These are phyloP conservation scores for Benincasa hispida DNA, from an alignment of 306 rosid species.

Conservation along the genomic window DNA sequence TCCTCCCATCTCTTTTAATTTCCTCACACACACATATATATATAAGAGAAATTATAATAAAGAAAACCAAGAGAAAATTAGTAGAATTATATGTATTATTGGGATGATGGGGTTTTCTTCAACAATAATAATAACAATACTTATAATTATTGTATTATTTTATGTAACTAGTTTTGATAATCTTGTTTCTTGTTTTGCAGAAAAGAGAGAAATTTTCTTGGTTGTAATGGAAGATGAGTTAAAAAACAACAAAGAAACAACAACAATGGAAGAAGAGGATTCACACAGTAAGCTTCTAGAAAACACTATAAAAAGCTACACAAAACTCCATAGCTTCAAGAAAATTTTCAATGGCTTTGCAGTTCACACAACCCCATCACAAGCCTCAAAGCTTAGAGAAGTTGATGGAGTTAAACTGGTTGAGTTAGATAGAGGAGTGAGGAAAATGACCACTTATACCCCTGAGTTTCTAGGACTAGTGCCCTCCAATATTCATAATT, in stretches of 20 bases:
- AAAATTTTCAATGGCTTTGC: constrained; percentile 67
- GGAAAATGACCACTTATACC: constrained; percentile 37
- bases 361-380: constrained; percentile 63
- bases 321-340: constrained; percentile 57
- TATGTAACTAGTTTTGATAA: background rate
- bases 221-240: constrained; percentile 33
- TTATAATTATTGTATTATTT: background rate
- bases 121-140: no score
- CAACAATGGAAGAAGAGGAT: constrained; percentile 18
- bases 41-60: no score
- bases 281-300: constrained; percentile 52
- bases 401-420: constrained; percentile 22
- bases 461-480: constrained; percentile 30
- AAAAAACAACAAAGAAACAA: no score
- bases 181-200: constrained; percentile 23
- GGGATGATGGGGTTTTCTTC: background rate
- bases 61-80: no score
- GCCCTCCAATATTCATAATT: background rate
- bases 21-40: background rate
- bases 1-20: background rate
- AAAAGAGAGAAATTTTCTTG: constrained; percentile 41
- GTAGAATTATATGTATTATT: no score
- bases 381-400: constrained; percentile 30
- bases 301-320: constrained; percentile 43
- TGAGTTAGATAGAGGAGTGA: constrained; percentile 45